Conservation (phyloP, 2,329 filamentous ascomycete genomes). For the Rhynchosporium graminicola region DNA sequence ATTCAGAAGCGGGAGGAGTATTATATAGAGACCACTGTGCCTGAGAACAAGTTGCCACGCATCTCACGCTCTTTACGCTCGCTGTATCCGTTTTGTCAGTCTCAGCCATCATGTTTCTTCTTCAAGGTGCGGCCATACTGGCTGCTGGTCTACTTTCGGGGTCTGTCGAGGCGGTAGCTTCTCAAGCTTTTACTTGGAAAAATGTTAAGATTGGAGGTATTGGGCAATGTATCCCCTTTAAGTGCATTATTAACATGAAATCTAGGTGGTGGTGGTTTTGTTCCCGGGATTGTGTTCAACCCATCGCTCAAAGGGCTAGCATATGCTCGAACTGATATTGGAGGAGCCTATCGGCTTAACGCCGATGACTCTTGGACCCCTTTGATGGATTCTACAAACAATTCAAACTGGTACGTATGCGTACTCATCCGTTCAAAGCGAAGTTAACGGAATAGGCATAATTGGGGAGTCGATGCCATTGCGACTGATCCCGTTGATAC, state of each 20-base stretch:
- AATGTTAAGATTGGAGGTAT: conserved; percentile 52
- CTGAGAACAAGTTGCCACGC: neutral
- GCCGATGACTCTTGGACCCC: conserved; percentile 56
- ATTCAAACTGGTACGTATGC: conserved; percentile 24
- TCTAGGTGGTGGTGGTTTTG: conserved; percentile 54
- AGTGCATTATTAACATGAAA: neutral
- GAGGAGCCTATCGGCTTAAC: conserved; percentile 59
- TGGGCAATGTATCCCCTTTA: neutral
- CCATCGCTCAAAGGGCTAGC: conserved; percentile 51
- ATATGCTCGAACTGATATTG: conserved; percentile 59
- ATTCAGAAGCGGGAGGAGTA: conserved; percentile 2
- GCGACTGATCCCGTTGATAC: conserved; percentile 56
- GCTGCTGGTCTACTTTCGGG: conserved; percentile 22
- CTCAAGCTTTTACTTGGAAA: conserved; percentile 42
- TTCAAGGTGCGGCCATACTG: conserved; percentile 21
- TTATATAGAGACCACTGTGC: conserved; percentile 19
- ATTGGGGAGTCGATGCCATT: conserved; percentile 59
- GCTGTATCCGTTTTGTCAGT: neutral
- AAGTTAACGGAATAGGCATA: conserved; percentile 43
- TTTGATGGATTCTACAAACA: conserved; percentile 46
- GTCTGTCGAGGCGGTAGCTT: conserved; percentile 24
- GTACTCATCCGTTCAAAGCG: neutral
- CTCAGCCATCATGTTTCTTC: conserved; percentile 19
- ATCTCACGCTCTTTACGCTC: neutral
- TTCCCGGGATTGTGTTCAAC: conserved; percentile 58